Base-by-base conservation (phyloP, 148 eudicot species). In the Chenopodium quinoa region DNA sequence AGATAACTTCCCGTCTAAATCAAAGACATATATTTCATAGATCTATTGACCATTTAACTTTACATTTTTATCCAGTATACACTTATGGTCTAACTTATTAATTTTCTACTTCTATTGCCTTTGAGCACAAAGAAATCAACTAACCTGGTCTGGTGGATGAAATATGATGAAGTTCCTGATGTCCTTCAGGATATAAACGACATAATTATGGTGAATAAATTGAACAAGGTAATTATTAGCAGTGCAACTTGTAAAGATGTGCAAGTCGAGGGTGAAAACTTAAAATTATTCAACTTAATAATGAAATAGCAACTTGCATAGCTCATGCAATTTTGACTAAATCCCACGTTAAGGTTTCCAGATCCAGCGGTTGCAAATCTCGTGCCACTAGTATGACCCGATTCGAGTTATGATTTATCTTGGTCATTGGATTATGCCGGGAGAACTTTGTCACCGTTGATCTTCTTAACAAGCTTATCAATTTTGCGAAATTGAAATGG, bases 401-500 rank as follows among this genome's bases (percentile, higher is more conserved):
- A 29, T 2, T 78, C 77, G 68, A 71, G 79, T 46, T 79, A 85
- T 3, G 56, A 67, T 7, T 80, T 86, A 66, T 82, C 91, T 46
- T 63, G 64, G 58, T 87, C 86, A 40, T 83, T 71, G 23, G 83
- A 77, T 75, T 75, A 83, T 4, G 82, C 7, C 54, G 83, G 83
- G 76, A 78, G 89, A 73, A 82, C 81, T 81, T 84, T 87, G 50
- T 85, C 81, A 47, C 90, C 93, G 79, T 91, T 86, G 62, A 88
- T 31, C 66, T 93, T 88, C 1, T 67, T 73, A 32, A 92, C 97
- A 79, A 96, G 91, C 71, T 92, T 89, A 81, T 96, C 99, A 44
- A 95, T 96, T 86, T 91, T 89, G 48, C 90, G 90, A 44, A 96
- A 96, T 76, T 96, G 99, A 86, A 83, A 93, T 16, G 99, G 99